Evolutionary conservation across 2,329 filamentous ascomycete species (phyloP).

Genomic region (Neopestalotiopsis sp.): DNA sequence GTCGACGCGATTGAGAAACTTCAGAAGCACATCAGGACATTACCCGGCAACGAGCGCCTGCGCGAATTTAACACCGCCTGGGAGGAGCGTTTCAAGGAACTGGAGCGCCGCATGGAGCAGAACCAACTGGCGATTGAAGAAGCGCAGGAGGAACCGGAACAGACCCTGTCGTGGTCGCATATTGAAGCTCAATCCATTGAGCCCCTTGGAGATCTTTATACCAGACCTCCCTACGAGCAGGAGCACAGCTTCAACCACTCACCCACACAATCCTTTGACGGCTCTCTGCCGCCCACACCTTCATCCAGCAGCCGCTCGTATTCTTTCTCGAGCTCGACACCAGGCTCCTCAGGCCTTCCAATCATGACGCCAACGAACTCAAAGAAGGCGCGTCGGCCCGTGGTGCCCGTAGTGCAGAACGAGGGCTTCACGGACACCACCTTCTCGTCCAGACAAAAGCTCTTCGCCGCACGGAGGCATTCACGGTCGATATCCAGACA

Average conservation of each 20-base stretch:
- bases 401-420: constrained; percentile 18
- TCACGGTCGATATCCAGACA: constrained; percentile 1
- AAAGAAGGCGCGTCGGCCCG: constrained; percentile 21
- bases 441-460: constrained; percentile 30
- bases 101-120: constrained; percentile 30
- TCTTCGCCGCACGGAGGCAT: constrained; percentile 17
- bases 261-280: constrained; percentile 21
- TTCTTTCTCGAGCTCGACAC: constrained; percentile 27
- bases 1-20: constrained; percentile 30
- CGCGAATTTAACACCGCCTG: constrained; percentile 28
- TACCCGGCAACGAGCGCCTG: constrained; percentile 30
- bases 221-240: constrained; percentile 14
- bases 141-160: constrained; percentile 22
- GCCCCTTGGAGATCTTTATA: constrained; percentile 27
- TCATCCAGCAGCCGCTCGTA: constrained; percentile 28
- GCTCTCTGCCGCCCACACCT: constrained; percentile 25
- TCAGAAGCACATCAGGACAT: constrained; percentile 29
- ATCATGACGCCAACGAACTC: constrained; percentile 23
- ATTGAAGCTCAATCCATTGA: constrained; percentile 31
- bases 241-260: constrained; percentile 12
- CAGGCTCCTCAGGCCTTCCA: constrained; percentile 17
- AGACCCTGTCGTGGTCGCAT: constrained; percentile 28
- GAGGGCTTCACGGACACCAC: constrained; percentile 30
- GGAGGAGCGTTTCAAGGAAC: constrained; percentile 29
- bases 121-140: constrained; percentile 24